Evolutionary conservation across 176 grass and related monocot genomes (phyloP), one percentile per base, ranked within the genome.

Genomic region (Lolium rigidum): DNA sequence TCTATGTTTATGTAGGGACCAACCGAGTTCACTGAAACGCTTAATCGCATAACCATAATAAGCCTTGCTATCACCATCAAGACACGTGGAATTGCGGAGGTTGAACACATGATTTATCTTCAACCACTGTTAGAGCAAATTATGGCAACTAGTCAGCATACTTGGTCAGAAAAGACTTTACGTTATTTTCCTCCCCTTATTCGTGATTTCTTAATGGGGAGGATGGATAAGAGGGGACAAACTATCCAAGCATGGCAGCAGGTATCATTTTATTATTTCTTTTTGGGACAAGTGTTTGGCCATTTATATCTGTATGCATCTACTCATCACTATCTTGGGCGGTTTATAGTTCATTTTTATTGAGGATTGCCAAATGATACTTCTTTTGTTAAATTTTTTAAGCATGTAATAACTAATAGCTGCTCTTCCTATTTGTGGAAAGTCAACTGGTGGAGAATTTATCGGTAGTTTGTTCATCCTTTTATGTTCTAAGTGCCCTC

Each of bases 21-120:
- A 88, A 98, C 96, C 79, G 96, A 98, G 74, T 98, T 98, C 76
- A 98, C 96, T 65, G 96, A 98, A 88, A 98, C 96, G 39, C 91
- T 98, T 89, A 98, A 98, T 66, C 90, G 96, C 66, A 98, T 94
- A 92, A 98, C 96, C 9, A 98, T 98, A 93, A 95, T 98, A 87
- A 98, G 96, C 89, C 94, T 98, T 70, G 96, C 96, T 59, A 95
- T 98, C 67, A 98, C 96, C 41, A 98, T 98, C 39, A 98, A 95
- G 88, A 98, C 96, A 70, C 93, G 93, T 71, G 96, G 96, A 66
- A 94, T 98, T 84, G 96, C 93, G 50, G 96, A 98, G 86, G 96
- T 98, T 51, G 96, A 98, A 84, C 96, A 98, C 70, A 88, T 92
- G 86, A 85, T 98, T 90, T 94, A 98, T 86, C 91, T 98, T 88